Percentiles rank a stretch among this genome's conserved stretches.
Evolutionary conservation across 192 early-diverging fungal genomes (phyloP).

Genomic region (Coemansia umbellata): DNA sequence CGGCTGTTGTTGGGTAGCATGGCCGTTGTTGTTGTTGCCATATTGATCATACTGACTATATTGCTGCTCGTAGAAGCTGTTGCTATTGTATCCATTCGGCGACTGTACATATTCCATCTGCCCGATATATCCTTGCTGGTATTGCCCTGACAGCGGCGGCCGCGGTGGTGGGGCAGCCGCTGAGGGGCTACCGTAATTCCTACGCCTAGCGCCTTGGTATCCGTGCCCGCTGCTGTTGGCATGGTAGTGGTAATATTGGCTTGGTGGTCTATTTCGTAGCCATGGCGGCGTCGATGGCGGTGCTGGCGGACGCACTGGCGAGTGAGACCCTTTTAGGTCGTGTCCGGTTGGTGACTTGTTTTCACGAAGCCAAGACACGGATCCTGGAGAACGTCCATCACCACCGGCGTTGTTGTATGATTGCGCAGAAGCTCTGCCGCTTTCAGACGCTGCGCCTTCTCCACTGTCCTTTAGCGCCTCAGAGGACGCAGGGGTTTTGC

Average conservation of each 20-base stretch:
- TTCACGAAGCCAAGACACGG: constrained; percentile 29
- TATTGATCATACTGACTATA: constrained; percentile 4
- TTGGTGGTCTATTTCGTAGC: constrained; percentile 20
- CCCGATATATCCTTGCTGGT: not conserved
- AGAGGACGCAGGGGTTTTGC: not conserved
- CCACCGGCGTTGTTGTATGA: constrained; percentile 2
- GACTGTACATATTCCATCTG: not conserved
- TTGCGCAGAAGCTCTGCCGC: not conserved
- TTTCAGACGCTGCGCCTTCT: not conserved
- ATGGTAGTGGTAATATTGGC: constrained; percentile 21
- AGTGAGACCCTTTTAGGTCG: not conserved
- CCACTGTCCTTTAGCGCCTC: not conserved
- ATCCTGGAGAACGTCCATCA: constrained; percentile 11
- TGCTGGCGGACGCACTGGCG: constrained; percentile 10
- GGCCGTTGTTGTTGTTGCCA: not conserved
- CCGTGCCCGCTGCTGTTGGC: constrained; percentile 1
- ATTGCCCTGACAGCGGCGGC: not conserved
- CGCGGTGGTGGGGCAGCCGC: constrained; percentile 5
- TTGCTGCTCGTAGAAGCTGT: not conserved
- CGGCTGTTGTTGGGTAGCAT: not conserved
- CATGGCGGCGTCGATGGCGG: constrained; percentile 38
- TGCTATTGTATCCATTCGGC: not conserved
- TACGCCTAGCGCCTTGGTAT: not conserved
- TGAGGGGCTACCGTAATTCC: not conserved
- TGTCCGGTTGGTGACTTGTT: constrained; percentile 10